phyloP scores from a whole-genome alignment of 2,329 filamentous ascomycete species.

The Fusarium secorum region DNA sequence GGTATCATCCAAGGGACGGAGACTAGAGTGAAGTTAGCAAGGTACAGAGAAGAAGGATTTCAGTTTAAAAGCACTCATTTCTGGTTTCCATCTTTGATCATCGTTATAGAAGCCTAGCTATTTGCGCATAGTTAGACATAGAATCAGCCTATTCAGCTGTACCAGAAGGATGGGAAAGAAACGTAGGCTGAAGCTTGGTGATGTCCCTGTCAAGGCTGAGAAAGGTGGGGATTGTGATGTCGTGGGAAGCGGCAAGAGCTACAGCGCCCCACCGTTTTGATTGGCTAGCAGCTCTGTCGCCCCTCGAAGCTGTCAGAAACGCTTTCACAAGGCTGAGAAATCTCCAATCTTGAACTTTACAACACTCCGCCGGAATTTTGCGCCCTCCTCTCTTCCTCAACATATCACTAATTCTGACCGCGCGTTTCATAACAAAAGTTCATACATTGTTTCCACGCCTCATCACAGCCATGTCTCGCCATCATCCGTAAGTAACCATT shows the following conservation, averaged over 20 bases:
- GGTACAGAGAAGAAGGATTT: background rate
- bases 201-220: slow-evolving; percentile 42
- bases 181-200: background rate
- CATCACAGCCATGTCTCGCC: slow-evolving; percentile 78
- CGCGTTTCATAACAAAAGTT: background rate
- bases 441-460: background rate
- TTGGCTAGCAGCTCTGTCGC: slow-evolving; percentile 32
- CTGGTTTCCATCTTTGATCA: slow-evolving; percentile 29
- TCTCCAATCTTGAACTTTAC: slow-evolving; percentile 39
- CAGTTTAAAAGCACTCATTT: slow-evolving; percentile 31
- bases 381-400: slow-evolving; percentile 5
- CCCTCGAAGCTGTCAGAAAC: slow-evolving; percentile 39
- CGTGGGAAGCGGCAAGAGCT: slow-evolving; percentile 25
- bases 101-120: background rate
- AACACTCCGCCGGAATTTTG: slow-evolving; percentile 14
- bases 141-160: background rate
- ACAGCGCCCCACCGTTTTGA: slow-evolving; percentile 25
- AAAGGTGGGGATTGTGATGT: slow-evolving; percentile 35
- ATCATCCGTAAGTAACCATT: slow-evolving; percentile 76
- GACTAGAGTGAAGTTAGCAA: slow-evolving; percentile 34
- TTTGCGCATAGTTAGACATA: background rate
- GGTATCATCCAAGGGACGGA: slow-evolving; percentile 21
- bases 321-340: slow-evolving; percentile 57
- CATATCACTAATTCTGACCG: background rate
- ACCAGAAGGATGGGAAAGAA: background rate